These are phyloP conservation scores for Cytospora piceae DNA, from an alignment of 2,329 filamentous ascomycete genomes.

Conservation along the genomic window DNA sequence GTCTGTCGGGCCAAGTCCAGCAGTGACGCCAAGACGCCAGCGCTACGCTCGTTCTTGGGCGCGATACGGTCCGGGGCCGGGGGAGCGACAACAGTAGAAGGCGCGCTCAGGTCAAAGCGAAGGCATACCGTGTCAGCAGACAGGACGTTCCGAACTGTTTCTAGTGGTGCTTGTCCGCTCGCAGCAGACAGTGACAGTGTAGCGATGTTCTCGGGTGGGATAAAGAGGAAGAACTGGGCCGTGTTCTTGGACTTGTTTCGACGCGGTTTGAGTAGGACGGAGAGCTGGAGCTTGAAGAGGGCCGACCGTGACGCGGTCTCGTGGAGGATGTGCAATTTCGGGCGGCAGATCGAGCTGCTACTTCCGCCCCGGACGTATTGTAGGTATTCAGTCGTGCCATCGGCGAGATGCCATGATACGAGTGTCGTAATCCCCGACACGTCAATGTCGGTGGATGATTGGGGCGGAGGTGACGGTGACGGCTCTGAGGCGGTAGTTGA, in stretches of 20 bases:
- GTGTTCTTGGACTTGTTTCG: slow-evolving; percentile 3
- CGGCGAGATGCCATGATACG: neutral
- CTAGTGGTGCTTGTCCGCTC: neutral
- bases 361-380: neutral
- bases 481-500: neutral
- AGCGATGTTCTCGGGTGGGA: neutral
- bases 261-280: neutral
- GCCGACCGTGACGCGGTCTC: neutral
- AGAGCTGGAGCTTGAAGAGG: neutral
- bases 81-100: neutral
- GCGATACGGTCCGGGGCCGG: neutral
- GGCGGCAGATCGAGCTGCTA: neutral
- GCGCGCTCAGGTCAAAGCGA: neutral
- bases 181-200: neutral
- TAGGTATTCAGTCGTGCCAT: neutral
- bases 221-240: neutral
- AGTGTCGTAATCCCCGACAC: neutral
- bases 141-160: neutral
- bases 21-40: neutral
- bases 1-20: neutral
- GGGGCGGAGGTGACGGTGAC: neutral
- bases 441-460: neutral
- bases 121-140: slow-evolving; percentile 1
- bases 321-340: neutral
- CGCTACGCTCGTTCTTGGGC: neutral